Base-by-base conservation (phyloP, 805 yeast genomes). In the Spathaspora arborariae region DNA sequence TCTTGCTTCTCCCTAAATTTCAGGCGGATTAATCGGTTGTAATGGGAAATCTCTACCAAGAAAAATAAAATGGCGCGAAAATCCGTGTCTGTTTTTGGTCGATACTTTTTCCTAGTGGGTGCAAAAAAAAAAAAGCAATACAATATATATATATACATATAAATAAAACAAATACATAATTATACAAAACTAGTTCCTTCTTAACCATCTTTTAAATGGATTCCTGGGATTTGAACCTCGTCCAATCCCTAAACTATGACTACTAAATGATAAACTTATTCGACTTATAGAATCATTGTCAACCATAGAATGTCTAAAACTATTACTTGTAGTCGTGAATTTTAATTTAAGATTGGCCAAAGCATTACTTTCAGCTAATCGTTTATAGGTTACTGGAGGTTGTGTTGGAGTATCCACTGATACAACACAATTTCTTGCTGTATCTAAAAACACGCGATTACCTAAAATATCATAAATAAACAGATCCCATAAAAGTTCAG, bases 161-260 rank as follows among this genome's bases (percentile, higher is more conserved):
- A 24, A 24, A 24, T 24, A 22, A 22, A 22, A 22, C 24, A 10
- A 24, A 24, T 37, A 37, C 39, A 37, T 37, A 19, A 15, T 37
- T 18, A 37, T 40, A 40, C 36, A 40, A 9, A 26, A 40, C 10
- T 46, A 42, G 26, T 19, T 37, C 41, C 59, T 61, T 45, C 61
- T 59, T 40, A 69, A 59, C 76, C 76, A 71, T 52, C 64, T 62
- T 55, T 64, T 70, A 51, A 72, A 68, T 21, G 72, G 71, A 49
- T 68, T 71, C 51, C 65, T 70, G 22, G 63, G 49, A 39, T 52
- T 49, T 9, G 56, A 41, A 19, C 55, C 52, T 42, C 58, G 55
- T 2, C 63, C 57, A 33, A 64, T 46, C 22, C 50, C 50, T 13
- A 47, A 18, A 39, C 68, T 59, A 19, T 49, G 51, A 18, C 58